Conservation (phyloP, 495 filamentous ascomycete species). For the Neurospora sp. region DNA sequence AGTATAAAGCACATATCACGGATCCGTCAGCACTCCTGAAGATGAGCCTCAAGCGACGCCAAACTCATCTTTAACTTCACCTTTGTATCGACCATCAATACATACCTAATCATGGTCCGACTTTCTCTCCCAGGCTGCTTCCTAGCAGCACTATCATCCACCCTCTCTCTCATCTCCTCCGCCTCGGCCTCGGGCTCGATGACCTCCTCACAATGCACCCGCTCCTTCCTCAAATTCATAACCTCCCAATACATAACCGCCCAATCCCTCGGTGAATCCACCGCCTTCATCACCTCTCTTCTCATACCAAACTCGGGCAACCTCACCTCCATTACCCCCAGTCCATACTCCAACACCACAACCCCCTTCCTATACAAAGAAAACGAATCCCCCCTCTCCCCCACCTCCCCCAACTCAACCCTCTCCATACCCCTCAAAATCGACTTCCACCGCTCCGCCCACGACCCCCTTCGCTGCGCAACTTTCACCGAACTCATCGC, state of each 20-base stretch:
- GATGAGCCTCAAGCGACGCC: background rate
- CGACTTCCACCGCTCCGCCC: conserved; percentile 11
- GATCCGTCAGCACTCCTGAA: too few relatives aligned
- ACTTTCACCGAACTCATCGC: conserved; percentile 40
- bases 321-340: background rate
- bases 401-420: background rate
- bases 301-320: background rate
- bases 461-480: conserved; percentile 34
- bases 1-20: background rate
- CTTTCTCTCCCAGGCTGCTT: background rate
- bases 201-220: conserved; percentile 4
- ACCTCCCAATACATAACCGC: conserved; percentile 10
- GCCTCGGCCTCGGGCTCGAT: accelerated
- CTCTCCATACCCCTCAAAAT: conserved; percentile 10
- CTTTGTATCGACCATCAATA: too few relatives aligned
- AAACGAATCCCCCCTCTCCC: background rate
- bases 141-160: background rate
- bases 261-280: conserved; percentile 2
- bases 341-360: background rate
- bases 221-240: conserved; percentile 7
- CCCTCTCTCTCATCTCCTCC: background rate
- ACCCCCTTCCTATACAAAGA: background rate
- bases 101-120: too few relatives aligned
- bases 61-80: too few relatives aligned
- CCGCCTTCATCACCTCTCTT: background rate